phyloP scores from a whole-genome alignment of 1,284 basidiomycete species.

The Crucibulum cyathiforme region DNA sequence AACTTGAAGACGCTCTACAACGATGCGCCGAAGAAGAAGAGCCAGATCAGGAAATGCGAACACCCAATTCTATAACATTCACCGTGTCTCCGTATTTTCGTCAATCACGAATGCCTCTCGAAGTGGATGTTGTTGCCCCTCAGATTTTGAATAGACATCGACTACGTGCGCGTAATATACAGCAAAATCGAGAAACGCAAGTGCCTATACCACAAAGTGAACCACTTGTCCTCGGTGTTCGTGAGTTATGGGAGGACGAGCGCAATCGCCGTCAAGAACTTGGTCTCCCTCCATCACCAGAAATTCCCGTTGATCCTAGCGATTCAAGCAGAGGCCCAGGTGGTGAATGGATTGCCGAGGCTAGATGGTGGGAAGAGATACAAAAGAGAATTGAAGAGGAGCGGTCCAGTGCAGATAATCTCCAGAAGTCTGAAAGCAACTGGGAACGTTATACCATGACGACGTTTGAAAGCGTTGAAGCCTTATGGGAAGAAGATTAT shows the following conservation, averaged over 20 bases:
- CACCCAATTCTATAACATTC: slow-evolving; percentile 9
- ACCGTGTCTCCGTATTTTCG: slow-evolving; percentile 60
- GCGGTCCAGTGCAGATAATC: slow-evolving; percentile 47
- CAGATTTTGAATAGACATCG: slow-evolving; percentile 86
- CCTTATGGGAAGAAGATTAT: slow-evolving; percentile 68
- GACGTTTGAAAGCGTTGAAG: slow-evolving; percentile 86
- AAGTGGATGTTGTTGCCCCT: slow-evolving; percentile 83
- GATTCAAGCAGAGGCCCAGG: slow-evolving; percentile 60
- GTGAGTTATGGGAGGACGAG: slow-evolving; percentile 96
- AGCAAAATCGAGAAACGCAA: slow-evolving; percentile 74
- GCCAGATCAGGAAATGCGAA: slow-evolving; percentile 10
- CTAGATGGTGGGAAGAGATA: slow-evolving; percentile 73
- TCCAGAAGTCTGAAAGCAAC: slow-evolving; percentile 25
- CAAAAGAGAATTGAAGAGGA: slow-evolving; percentile 58
- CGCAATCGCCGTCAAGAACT: slow-evolving; percentile 68
- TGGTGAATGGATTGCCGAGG: slow-evolving; percentile 74
- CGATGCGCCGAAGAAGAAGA: slow-evolving; percentile 49
- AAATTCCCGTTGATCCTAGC: slow-evolving; percentile 69
- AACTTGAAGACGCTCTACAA: slow-evolving; percentile 66
- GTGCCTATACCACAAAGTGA: slow-evolving; percentile 60
- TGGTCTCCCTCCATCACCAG: slow-evolving; percentile 73
- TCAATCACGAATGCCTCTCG: slow-evolving; percentile 78
- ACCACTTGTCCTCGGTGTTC: slow-evolving; percentile 86
- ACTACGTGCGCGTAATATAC: slow-evolving; percentile 72
- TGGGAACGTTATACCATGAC: slow-evolving; percentile 78